Evolutionary conservation across 768 basidiomycete genomes (phyloP).

Genomic region (Austroboletus eburneus): DNA sequence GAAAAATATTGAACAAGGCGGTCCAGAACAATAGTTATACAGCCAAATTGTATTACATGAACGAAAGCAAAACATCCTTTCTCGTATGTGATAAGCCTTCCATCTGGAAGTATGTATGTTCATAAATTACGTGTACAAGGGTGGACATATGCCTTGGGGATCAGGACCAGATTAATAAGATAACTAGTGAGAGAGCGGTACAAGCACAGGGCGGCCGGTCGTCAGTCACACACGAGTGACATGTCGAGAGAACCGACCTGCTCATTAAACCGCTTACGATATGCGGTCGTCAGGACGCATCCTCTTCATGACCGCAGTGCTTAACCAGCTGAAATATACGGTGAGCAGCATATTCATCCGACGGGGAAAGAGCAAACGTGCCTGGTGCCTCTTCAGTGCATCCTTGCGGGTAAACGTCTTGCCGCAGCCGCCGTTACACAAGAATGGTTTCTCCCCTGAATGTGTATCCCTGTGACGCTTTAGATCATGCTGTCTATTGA

Average conservation of each 20-base stretch:
- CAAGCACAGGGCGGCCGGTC: slow-evolving; percentile 14
- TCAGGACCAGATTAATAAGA: slow-evolving; percentile 23
- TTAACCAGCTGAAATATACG: slow-evolving; percentile 60
- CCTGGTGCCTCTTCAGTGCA: slow-evolving; percentile 84
- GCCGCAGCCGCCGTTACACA: slow-evolving; percentile 80
- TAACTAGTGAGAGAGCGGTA: slow-evolving; percentile 20
- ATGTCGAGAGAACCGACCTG: slow-evolving; percentile 13
- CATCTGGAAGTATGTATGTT: slow-evolving; percentile 17
- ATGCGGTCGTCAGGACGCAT: slow-evolving; percentile 21
- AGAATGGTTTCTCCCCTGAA: slow-evolving; percentile 79
- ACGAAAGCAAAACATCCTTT: slow-evolving; percentile 4
- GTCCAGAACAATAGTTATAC: slow-evolving; percentile 22
- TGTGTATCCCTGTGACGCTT: slow-evolving; percentile 84
- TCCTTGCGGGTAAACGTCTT: slow-evolving; percentile 88
- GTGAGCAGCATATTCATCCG: slow-evolving; percentile 13
- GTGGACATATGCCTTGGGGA: slow-evolving; percentile 16
- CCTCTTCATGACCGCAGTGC: slow-evolving; percentile 70
- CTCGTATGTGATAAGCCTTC: slow-evolving; percentile 13
- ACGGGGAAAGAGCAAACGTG: slow-evolving; percentile 26
- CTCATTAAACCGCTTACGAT: slow-evolving; percentile 15
- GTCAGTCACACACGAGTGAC: slow-evolving; percentile 19
- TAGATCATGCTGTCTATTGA: slow-evolving; percentile 82
- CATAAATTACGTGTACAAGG: slow-evolving; percentile 30
- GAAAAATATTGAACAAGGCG: slow-evolving; percentile 39
- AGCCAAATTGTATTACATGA: slow-evolving; percentile 25